Evolutionary conservation across 768 basidiomycete species (phyloP), one percentile per base, ranked within the genome.

Genomic region (Leccinum rimulosum): DNA sequence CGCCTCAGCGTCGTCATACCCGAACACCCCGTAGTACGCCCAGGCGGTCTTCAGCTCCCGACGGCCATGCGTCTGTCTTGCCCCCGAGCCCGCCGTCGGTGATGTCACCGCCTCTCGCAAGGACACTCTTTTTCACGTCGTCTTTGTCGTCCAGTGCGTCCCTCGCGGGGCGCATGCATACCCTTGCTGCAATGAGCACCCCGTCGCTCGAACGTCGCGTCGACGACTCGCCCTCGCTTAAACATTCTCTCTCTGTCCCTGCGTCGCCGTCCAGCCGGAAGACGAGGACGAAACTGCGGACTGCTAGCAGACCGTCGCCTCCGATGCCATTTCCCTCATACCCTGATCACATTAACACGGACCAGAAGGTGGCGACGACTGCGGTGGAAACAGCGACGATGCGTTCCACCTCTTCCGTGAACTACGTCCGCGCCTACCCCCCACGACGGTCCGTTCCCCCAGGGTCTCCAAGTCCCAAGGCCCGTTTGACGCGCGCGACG

Each of bases 21-120:
- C 56, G 59, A 43, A 40, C 62, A 15, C 36, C 33, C 10, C 35
- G 43, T 7, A 33, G 50, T 54, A 0, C 27, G 11, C 61, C 63
- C 30, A 61, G 61, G 38, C 54, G 57, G 19, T 61, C 59, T 36
- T 67, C 60, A 17, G 60, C 59, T 50, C 55, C 67, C 25, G 70
- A 73, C 36, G 52, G 63, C 27, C 76, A 78, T 50, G 72, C 73
- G 10, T 75, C 74, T 3, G 63, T 81, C 22, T 75, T 88, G 3
- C 84, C 84, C 0, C 74, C 74, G 27, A 85, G 84, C 60, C 87
- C 87, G 0, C 77, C 84, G 2, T 77, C 77, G 59, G 70, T 88
- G 36, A 82, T 75, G 69, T 86, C 82, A 11, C 82, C 83, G 1
- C 79, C 82, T 1, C 74, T 88, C 56, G 80, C 85, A 56, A 80